Percentiles rank a stretch among this genome's conserved stretches.
These are phyloP conservation scores for Kwoniella mangroviensis DNA, from an alignment of 768 basidiomycete species.

Conservation along the genomic window DNA sequence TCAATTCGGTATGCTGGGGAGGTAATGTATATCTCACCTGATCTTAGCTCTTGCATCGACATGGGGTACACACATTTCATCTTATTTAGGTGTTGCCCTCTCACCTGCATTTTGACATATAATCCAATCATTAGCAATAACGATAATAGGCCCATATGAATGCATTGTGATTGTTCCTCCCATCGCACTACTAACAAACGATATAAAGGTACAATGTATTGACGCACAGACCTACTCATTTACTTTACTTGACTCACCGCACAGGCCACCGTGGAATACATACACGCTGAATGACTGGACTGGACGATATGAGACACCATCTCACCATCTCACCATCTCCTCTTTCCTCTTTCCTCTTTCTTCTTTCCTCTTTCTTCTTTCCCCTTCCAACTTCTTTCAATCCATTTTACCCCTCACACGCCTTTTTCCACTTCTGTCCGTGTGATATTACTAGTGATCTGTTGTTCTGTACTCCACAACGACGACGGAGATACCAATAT, in stretches of 20 bases:
- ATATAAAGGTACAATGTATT: not conserved
- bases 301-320: no score
- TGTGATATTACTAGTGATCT: no score
- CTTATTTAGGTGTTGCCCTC: no score
- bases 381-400: not conserved
- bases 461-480: no score
- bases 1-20: slow-evolving; percentile 51
- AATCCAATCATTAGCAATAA: not conserved
- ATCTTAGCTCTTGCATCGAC: not conserved
- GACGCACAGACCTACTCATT: slow-evolving; percentile 14
- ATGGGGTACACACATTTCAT: no score
- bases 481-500: not conserved
- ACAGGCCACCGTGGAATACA: not conserved
- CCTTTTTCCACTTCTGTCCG: not conserved
- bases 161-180: no score
- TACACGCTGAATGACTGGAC: slow-evolving; percentile 3
- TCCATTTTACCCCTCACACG: not conserved
- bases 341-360: slow-evolving; percentile 1
- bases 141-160: not conserved
- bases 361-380: not conserved
- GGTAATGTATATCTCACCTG: slow-evolving; percentile 17
- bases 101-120: not conserved
- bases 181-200: not conserved
- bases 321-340: not conserved
- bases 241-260: not conserved